Percentiles rank a stretch among this genome's conserved stretches.
Evolutionary conservation across 2,329 filamentous ascomycete genomes (phyloP).

Genomic region (Penicillium griseofulvum): DNA sequence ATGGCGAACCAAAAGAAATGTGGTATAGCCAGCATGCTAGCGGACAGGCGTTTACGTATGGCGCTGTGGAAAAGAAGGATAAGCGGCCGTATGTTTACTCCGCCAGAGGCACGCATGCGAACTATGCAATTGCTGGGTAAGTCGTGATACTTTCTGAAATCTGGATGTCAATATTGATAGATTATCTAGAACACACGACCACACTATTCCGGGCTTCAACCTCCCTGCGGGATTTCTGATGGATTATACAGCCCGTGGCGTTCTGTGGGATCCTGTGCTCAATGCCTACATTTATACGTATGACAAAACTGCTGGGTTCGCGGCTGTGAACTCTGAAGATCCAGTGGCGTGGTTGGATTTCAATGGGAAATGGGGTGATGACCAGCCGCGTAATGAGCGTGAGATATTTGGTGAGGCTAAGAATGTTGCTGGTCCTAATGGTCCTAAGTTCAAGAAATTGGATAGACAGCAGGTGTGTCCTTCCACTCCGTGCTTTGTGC

Average conservation of each 20-base stretch:
- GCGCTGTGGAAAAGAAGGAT: constrained; percentile 53
- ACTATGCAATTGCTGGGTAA: constrained; percentile 57
- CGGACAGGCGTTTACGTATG: constrained; percentile 63
- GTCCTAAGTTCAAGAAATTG: constrained; percentile 59
- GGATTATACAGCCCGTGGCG: constrained; percentile 55
- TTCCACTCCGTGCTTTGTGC: constrained; percentile 46
- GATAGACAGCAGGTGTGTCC: constrained; percentile 58
- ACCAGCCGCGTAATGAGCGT: constrained; percentile 53
- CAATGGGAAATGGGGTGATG: constrained; percentile 61
- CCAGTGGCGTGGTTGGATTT: constrained; percentile 58
- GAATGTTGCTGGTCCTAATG: constrained; percentile 59
- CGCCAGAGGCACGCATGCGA: constrained; percentile 62
- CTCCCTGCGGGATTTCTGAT: constrained; percentile 54
- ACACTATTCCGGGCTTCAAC: constrained; percentile 61
- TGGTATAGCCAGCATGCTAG: constrained; percentile 64
- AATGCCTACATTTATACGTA: constrained; percentile 58
- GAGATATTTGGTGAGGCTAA: constrained; percentile 56
- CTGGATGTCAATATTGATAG: neutral
- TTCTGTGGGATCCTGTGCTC: constrained; percentile 59
- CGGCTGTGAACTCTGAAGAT: constrained; percentile 45
- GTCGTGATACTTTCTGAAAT: neutral
- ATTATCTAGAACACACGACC: constrained; percentile 54
- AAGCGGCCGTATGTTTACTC: constrained; percentile 58
- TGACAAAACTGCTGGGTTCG: constrained; percentile 45
- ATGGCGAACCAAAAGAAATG: constrained; percentile 54